Conservation (phyloP, 495 filamentous ascomycete species). For the Elaphomyces granulatus region DNA sequence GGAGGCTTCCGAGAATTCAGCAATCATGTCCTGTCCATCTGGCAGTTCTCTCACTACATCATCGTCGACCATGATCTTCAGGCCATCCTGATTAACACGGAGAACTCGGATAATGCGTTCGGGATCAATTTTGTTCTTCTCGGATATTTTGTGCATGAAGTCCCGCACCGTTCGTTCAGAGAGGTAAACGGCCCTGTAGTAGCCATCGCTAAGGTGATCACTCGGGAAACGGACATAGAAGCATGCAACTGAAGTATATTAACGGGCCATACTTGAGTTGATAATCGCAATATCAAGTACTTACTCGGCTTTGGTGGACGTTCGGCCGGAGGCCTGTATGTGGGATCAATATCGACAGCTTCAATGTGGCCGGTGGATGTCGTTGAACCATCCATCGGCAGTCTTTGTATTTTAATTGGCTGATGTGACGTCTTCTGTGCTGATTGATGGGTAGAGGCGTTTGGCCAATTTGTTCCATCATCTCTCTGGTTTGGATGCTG, state of each 20-base stretch:
- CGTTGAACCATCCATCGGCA: constrained; percentile 33
- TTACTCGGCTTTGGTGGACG: constrained; percentile 51
- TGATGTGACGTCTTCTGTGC: constrained; percentile 12
- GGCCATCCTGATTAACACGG: constrained; percentile 52
- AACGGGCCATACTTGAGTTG: no score
- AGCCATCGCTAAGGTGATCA: constrained; percentile 40
- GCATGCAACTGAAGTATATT: constrained; percentile 63
- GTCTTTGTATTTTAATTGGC: constrained; percentile 34
- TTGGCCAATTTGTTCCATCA: constrained; percentile 13
- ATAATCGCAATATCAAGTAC: no score
- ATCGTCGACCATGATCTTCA: constrained; percentile 81
- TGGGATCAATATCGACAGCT: constrained; percentile 72
- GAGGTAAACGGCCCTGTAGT: constrained; percentile 80
- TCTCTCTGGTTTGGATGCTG: constrained; percentile 6
- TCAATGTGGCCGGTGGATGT: constrained; percentile 66
- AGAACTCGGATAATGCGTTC: constrained; percentile 52
- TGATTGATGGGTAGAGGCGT: constrained; percentile 4
- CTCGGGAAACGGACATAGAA: constrained; percentile 61
- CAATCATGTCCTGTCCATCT: constrained; percentile 83
- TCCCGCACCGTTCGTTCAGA: constrained; percentile 57
- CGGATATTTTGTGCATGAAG: constrained; percentile 52
- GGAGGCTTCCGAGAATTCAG: constrained; percentile 38
- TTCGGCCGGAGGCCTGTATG: constrained; percentile 70
- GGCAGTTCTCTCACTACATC: constrained; percentile 74
- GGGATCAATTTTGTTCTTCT: constrained; percentile 67